Base-by-base conservation (phyloP, 1,284 basidiomycete species). In the Meira miltonrushii region DNA sequence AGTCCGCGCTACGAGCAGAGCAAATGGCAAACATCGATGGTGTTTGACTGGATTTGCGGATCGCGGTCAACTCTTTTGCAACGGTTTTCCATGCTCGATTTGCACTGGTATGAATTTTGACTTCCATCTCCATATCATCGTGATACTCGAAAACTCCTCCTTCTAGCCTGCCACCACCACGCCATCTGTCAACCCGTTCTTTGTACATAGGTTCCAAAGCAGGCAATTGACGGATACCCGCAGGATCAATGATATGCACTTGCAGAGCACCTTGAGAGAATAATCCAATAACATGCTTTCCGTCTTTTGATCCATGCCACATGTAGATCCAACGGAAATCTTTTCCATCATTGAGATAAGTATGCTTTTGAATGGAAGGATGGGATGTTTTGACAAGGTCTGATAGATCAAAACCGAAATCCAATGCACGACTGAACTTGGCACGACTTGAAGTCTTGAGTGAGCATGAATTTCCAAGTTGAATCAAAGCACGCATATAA, bases 201-300 rank as follows among this genome's bases (percentile, higher is more conserved):
- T 75, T 71, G 73, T 97, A 99, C 57, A 85, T 82, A 46, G 88
- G 87, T 44, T 86, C 82, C 13, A 96, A 83, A 55, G 86, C 87
- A 1, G 87, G 83, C 33, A 96, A 85, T 74, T 96, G 92, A 23
- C 91, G 86, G 52, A 87, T 85, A 13, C 87, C 85, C 10, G 91
- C 90, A 43, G 87, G 87, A 79, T 98, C 94, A 52, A 97, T 92
- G 53, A 97, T 81, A 78, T 94, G 93, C 1, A 97, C 81, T 39
- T 62, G 65, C 44, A 68, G 52, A 70, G 87, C 87, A 47, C 72
- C 72, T 37, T 74, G 69, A 46, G 87, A 82, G 81, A 98, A 94
- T 13, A 97, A 82, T 1, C 88, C 89, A 71, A 95, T 90, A n/a
- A 96, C 85, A 71, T 98, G 92, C 13, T 95, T 84, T 1, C 85